Conservation (phyloP, 805 yeast species). For the Kockiozyma suomiensis region DNA sequence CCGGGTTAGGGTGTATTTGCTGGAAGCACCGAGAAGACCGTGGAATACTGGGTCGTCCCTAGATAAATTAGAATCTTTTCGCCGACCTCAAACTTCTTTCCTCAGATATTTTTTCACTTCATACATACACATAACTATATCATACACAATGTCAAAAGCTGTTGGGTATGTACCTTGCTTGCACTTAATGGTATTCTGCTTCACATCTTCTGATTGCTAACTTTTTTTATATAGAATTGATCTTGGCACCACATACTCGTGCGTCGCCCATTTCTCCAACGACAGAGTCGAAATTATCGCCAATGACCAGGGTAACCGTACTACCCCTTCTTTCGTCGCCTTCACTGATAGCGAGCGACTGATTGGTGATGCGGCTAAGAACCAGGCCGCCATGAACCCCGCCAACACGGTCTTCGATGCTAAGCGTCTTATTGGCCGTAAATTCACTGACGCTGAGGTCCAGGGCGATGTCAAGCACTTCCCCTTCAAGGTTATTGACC, state of each 20-base stretch:
- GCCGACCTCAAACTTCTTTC: background rate
- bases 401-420: constrained; percentile 92
- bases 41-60: constrained; percentile 17
- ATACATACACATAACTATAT: constrained; percentile 7
- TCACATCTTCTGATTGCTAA: constrained; percentile 3
- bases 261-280: constrained; percentile 86
- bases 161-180: constrained; percentile 40
- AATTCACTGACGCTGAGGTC: constrained; percentile 77
- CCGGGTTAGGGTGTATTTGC: constrained; percentile 15
- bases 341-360: constrained; percentile 94
- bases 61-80: constrained; percentile 15
- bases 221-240: constrained; percentile 62
- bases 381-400: constrained; percentile 98
- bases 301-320: constrained; percentile 98
- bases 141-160: constrained; percentile 53
- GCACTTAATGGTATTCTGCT: background rate
- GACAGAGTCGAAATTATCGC: constrained; percentile 94
- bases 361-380: constrained; percentile 97
- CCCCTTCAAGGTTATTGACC: constrained; percentile 80
- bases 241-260: constrained; percentile 96
- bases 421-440: constrained; percentile 89
- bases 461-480: constrained; percentile 80
- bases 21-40: constrained; percentile 27
- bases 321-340: constrained; percentile 95
- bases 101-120: background rate